A percentile compares a stretch with the other conserved stretches of the same genome.
Evolutionary conservation across 202 grass and related monocot species (phyloP).

Genomic region (Bolboschoenoplectus hybrid): DNA sequence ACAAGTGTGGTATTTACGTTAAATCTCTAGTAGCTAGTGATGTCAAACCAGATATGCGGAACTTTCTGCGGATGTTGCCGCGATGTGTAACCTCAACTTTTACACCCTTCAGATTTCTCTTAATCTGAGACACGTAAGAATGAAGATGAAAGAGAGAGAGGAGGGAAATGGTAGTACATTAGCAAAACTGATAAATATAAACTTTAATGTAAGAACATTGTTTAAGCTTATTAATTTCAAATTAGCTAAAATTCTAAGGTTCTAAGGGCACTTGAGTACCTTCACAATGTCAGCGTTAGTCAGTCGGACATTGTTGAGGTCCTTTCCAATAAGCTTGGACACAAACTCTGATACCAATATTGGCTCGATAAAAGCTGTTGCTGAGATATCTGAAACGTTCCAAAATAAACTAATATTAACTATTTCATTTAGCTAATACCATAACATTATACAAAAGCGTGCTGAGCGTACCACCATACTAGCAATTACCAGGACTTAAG

Average conservation of each 20-base stretch:
- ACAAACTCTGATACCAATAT: slow-evolving; percentile 50
- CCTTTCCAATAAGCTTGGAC: slow-evolving; percentile 35
- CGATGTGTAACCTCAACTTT: slow-evolving; percentile 70
- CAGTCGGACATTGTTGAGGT: neutral
- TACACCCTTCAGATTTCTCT: slow-evolving; percentile 51
- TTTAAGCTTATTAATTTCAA: neutral
- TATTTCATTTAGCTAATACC: neutral
- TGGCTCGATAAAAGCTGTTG: slow-evolving; percentile 57
- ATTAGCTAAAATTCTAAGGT: neutral
- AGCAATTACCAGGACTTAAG: neutral
- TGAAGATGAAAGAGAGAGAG: neutral
- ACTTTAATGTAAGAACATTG: neutral
- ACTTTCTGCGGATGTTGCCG: slow-evolving; percentile 38
- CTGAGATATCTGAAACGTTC: slow-evolving; percentile 53
- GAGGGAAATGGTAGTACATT: neutral
- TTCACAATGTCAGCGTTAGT: slow-evolving; percentile 44
- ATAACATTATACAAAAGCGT: neutral
- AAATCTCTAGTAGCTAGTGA: neutral
- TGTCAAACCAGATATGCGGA: slow-evolving; percentile 47
- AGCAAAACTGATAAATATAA: neutral
- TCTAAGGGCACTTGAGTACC: slow-evolving; percentile 35
- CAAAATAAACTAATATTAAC: neutral
- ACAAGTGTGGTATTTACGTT: slow-evolving; percentile 38
- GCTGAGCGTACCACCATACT: neutral
- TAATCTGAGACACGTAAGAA: slow-evolving; percentile 43